A percentile compares a stretch with the other conserved stretches of the same genome.
Evolutionary conservation across 2,329 filamentous ascomycete species (phyloP).

Genomic region (Colletotrichum tofieldiae): DNA sequence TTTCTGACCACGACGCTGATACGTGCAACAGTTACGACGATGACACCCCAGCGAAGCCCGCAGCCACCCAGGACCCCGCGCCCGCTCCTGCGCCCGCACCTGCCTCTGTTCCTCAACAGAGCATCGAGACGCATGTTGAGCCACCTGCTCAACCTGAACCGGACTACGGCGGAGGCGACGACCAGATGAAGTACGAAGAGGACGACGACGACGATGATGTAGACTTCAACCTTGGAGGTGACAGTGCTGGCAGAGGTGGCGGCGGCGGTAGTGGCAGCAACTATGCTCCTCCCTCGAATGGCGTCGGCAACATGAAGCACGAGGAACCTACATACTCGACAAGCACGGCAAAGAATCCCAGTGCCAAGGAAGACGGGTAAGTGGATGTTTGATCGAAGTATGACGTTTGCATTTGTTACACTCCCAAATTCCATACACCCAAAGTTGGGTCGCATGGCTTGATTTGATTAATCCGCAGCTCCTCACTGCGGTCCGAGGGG

Average conservation of each 20-base stretch:
- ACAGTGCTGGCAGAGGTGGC: conserved; percentile 50
- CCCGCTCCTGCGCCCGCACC: conserved; percentile 51
- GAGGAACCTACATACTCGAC: conserved; percentile 53
- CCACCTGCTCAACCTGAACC: conserved; percentile 50
- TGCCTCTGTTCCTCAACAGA: conserved; percentile 45
- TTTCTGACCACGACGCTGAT: conserved; percentile 18
- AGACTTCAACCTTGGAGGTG: conserved; percentile 71
- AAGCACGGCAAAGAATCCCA: conserved; percentile 67
- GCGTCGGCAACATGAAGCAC: conserved; percentile 41
- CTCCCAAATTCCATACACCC: conserved; percentile 3
- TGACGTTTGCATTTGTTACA: conserved; percentile 31
- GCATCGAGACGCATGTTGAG: conserved; percentile 51
- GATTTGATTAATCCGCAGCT: conserved; percentile 33
- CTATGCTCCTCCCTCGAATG: conserved; percentile 39
- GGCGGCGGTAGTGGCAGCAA: conserved; percentile 22
- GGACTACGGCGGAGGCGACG: conserved; percentile 53
- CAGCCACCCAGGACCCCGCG: conserved; percentile 54
- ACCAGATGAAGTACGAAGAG: conserved; percentile 61
- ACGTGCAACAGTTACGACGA: conserved; percentile 73
- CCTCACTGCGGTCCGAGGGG: conserved; percentile 30
- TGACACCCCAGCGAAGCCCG: conserved; percentile 64
- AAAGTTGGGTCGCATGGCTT: conserved; percentile 19
- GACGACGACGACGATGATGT: conserved; percentile 72
- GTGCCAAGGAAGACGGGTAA: conserved; percentile 92
- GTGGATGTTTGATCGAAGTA: conserved; percentile 57